Evolutionary conservation across 169 alveolate species (phyloP).

Genomic region (Plasmodium billcollinsi): DNA sequence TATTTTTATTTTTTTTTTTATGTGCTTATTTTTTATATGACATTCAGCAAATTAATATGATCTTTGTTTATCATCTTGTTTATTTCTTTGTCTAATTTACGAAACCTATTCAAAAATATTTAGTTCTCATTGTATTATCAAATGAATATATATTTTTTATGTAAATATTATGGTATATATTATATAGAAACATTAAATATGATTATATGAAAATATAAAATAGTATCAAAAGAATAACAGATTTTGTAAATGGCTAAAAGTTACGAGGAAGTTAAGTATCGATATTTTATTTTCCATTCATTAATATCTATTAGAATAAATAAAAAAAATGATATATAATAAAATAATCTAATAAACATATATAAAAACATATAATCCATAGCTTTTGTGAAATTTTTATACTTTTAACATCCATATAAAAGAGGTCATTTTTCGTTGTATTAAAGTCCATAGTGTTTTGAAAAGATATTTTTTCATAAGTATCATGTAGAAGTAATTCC

Average conservation of each 20-base stretch:
- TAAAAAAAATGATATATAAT: neutral
- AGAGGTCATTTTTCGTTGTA: too few relatives aligned
- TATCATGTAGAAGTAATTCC: too few relatives aligned
- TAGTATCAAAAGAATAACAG: neutral
- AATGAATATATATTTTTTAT: neutral
- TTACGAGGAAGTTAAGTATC: conserved; percentile 63
- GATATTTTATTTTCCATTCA: conserved; percentile 54
- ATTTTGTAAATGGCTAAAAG: neutral
- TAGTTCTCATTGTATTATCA: neutral
- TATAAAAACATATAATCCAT: too few relatives aligned
- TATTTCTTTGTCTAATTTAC: conserved; percentile 55
- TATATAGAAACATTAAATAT: neutral
- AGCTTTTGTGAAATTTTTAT: too few relatives aligned
- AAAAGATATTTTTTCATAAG: too few relatives aligned
- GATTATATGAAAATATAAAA: too few relatives aligned
- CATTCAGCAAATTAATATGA: conserved; percentile 29
- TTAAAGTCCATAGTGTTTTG: too few relatives aligned
- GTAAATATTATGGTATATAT: neutral
- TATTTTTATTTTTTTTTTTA: conserved; percentile 9
- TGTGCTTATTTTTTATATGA: conserved; percentile 8
- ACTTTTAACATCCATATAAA: too few relatives aligned
- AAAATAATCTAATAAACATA: too few relatives aligned
- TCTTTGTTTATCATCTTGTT: conserved; percentile 48
- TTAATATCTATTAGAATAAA: conserved; percentile 29
- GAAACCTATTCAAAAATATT: conserved; percentile 26